These are phyloP conservation scores for Thuidium tamariscinum DNA, from an alignment of 225 moss, liverwort and hornwort species.

Conservation along the genomic window DNA sequence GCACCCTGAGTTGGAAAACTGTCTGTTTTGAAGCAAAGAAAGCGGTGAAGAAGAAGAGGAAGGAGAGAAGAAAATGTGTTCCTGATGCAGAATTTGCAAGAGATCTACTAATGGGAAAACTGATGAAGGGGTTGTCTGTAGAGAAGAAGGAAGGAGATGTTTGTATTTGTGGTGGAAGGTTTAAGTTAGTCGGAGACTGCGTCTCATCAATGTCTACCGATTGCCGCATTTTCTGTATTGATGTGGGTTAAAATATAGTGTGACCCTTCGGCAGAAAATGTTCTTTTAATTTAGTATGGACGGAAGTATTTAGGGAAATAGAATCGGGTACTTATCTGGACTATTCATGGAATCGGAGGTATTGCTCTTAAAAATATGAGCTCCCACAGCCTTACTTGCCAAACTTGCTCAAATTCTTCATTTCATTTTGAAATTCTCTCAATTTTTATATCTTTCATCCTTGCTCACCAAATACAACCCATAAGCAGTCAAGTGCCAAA, in stretches of 20 bases:
- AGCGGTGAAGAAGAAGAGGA: background rate
- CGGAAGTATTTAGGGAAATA: too few species aligned
- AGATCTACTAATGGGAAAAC: background rate
- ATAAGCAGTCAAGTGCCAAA: background rate
- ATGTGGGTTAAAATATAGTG: background rate
- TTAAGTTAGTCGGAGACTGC: background rate
- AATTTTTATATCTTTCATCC: fast-evolving
- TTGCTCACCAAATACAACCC: background rate
- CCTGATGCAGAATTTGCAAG: background rate
- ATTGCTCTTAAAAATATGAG: background rate
- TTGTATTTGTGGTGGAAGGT: background rate
- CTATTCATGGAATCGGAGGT: too few species aligned
- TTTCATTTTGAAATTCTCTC: background rate
- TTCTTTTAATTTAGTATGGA: background rate
- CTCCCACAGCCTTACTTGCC: background rate
- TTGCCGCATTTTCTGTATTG: background rate
- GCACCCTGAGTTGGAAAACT: background rate
- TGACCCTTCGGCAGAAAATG: background rate
- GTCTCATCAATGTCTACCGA: background rate
- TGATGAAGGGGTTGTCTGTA: background rate
- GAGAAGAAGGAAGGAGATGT: too few species aligned
- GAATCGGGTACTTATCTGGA: background rate
- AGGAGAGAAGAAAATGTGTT: background rate
- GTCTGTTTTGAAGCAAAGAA: background rate
- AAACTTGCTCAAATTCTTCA: background rate